A percentile compares a stretch with the other conserved stretches of the same genome.
phyloP scores from a whole-genome alignment of 2,329 filamentous ascomycete species.

The Xylariomycetidae sp. region DNA sequence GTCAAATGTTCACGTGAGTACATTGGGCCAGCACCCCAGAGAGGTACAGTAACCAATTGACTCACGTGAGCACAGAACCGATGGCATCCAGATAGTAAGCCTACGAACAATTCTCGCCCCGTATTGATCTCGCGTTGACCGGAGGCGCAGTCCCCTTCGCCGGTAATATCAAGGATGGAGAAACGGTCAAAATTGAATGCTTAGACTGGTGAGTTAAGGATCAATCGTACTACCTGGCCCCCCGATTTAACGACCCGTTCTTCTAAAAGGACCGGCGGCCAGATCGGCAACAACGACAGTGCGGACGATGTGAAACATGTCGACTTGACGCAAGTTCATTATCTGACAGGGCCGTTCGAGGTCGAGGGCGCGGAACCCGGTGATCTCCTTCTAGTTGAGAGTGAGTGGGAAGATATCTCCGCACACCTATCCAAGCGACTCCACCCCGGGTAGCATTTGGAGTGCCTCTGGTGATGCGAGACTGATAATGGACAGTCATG shows the following conservation, averaged over 20 bases:
- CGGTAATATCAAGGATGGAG: slow-evolving; percentile 69
- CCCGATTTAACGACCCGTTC: neutral
- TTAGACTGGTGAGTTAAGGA: slow-evolving; percentile 62
- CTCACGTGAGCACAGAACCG: slow-evolving; percentile 77
- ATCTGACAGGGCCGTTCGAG: slow-evolving; percentile 84
- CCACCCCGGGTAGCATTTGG: too few species aligned
- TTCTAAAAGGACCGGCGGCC: slow-evolving; percentile 56
- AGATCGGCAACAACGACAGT: slow-evolving; percentile 82
- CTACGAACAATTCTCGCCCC: neutral
- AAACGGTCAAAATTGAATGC: slow-evolving; percentile 91
- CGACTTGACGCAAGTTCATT: slow-evolving; percentile 79
- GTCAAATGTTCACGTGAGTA: slow-evolving; percentile 60
- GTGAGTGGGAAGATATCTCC: too few species aligned
- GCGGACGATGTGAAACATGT: slow-evolving; percentile 85
- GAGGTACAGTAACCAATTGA: slow-evolving; percentile 6
- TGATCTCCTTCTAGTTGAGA: slow-evolving; percentile 80
- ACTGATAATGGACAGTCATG: too few species aligned
- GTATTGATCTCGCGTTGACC: neutral
- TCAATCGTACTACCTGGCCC: slow-evolving; percentile 15
- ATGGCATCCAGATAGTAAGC: slow-evolving; percentile 84
- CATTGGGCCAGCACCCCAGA: too few species aligned
- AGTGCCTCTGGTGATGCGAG: too few species aligned
- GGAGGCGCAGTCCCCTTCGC: slow-evolving; percentile 73
- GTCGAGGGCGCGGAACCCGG: slow-evolving; percentile 79
- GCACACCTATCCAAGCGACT: too few species aligned